Conservation (phyloP, 495 filamentous ascomycete genomes). For the Pyrenula aspistea region DNA sequence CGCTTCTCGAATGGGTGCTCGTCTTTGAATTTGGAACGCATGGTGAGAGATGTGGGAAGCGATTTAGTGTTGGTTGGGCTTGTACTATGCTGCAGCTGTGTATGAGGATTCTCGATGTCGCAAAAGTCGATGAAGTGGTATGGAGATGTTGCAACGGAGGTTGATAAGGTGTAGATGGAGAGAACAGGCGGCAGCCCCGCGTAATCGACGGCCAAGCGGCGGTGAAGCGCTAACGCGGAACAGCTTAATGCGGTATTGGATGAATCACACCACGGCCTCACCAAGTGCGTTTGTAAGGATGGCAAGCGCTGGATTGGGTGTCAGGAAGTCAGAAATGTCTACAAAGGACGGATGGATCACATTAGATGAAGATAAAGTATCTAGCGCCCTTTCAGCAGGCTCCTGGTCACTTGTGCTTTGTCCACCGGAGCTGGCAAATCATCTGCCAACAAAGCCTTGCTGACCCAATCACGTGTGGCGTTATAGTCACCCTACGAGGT, state of each 20-base stretch:
- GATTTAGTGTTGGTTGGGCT: constrained; percentile 6
- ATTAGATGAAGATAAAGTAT: background rate
- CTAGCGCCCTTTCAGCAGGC: background rate
- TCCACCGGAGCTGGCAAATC: background rate
- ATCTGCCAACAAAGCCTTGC: background rate
- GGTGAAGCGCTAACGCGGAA: constrained; percentile 46
- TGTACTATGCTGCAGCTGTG: background rate
- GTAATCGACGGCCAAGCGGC: constrained; percentile 25
- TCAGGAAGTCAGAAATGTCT: too few species aligned
- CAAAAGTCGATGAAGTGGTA: constrained; percentile 1
- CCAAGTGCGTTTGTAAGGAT: too few species aligned
- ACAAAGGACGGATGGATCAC: background rate
- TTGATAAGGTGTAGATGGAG: constrained; percentile 5
- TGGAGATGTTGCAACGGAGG: constrained; percentile 11
- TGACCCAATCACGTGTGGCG: background rate
- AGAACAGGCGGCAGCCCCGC: constrained; percentile 18
- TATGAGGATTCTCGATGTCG: background rate
- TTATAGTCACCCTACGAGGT: too few species aligned
- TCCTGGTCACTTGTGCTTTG: background rate
- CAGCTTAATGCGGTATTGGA: constrained; percentile 29
- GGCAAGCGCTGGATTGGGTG: too few species aligned
- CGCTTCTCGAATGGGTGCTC: constrained; percentile 99
- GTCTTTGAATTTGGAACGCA: constrained; percentile 99
- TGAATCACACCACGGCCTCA: background rate
- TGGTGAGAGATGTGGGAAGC: constrained; percentile 34